Conservation (phyloP, 768 basidiomycete species). For the Piloderma croceum region DNA sequence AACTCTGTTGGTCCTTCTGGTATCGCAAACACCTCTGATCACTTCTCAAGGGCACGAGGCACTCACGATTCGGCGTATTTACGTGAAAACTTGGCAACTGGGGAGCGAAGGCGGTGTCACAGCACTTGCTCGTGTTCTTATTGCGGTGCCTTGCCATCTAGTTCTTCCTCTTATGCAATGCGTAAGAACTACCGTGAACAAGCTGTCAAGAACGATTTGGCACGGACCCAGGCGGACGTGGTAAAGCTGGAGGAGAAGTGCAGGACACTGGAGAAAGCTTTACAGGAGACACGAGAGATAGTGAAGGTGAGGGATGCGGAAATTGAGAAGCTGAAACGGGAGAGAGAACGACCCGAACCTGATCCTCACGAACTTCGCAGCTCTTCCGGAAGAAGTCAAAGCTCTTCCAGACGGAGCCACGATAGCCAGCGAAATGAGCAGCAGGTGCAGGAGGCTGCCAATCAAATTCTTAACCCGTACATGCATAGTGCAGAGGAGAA, state of each 20-base stretch:
- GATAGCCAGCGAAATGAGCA: too few species aligned
- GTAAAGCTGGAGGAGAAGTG: conserved; percentile 57
- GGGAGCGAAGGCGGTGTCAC: conserved; percentile 27
- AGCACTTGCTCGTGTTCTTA: conserved; percentile 40
- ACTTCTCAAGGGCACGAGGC: conserved; percentile 14
- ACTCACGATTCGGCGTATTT: conserved; percentile 40
- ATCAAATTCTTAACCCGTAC: not conserved
- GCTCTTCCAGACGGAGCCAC: conserved; percentile 23
- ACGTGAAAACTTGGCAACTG: conserved; percentile 43
- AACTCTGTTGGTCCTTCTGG: conserved; percentile 39
- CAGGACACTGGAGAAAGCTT: conserved; percentile 53
- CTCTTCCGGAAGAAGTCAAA: conserved; percentile 21
- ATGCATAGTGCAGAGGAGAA: not conserved
- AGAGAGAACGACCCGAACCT: conserved; percentile 30
- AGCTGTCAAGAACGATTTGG: conserved; percentile 48
- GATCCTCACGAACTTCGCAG: conserved; percentile 14
- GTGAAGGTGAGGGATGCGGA: conserved; percentile 55
- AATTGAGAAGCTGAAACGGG: conserved; percentile 47
- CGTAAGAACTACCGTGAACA: conserved; percentile 59
- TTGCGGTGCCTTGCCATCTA: conserved; percentile 35
- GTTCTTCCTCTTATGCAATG: conserved; percentile 37
- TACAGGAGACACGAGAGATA: conserved; percentile 59
- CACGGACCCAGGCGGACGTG: conserved; percentile 48
- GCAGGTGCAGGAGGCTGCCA: not conserved
- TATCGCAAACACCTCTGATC: too few species aligned